Base-by-base conservation (phyloP, 306 rosid species). In the Cotoneaster glaucophyllus region DNA sequence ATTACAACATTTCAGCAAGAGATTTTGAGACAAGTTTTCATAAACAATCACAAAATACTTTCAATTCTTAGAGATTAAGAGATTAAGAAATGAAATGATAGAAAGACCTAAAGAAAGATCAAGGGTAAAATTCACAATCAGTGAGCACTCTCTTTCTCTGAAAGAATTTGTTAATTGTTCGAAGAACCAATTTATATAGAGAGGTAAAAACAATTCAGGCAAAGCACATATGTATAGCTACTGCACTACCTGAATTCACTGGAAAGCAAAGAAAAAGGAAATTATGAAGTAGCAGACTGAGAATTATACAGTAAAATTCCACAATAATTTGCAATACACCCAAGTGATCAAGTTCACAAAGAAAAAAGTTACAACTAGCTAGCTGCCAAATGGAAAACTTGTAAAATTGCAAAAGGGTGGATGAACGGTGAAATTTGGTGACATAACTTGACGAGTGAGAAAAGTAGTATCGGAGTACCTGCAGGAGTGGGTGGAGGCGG, bases 401-500 rank as follows among this genome's bases (percentile, higher is more conserved):
- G n/a, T 63, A 44, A 32, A 26, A 70, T 34, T 50, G 64, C 14
- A 61, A 26, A 70, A 70, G 44, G 74, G 62, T 43, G 31, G 61
- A 64, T 28, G 67, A 54, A 54, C 32, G 32, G 22, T 64, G 13
- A 39, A 17, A 10, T 9, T 18, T 64, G 68, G 24, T 15, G 67
- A 61, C 19, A 11, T 10, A 31, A 53, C 15, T 45, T 69, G 59
- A 34, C 26, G 34, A 14, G 19, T 24, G 24, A 44, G 22, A 48
- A 70, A 14, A 25, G 34, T 25, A 12, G 64, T 31, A 63, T 50
- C 21, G n/a, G 11, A 11, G 29, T 85, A 91, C 98, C 98, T 93
- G 97, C 77, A 93, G 96, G 21, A 93, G 98, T 67, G 98, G 98
- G 41, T 93, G 98, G 21, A 88, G 77, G 41, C 81, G 85, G 82